A percentile compares a stretch with the other conserved stretches of the same genome.
phyloP scores from a whole-genome alignment of 768 basidiomycete genomes.

The Boletus pseudo-olivaceus region DNA sequence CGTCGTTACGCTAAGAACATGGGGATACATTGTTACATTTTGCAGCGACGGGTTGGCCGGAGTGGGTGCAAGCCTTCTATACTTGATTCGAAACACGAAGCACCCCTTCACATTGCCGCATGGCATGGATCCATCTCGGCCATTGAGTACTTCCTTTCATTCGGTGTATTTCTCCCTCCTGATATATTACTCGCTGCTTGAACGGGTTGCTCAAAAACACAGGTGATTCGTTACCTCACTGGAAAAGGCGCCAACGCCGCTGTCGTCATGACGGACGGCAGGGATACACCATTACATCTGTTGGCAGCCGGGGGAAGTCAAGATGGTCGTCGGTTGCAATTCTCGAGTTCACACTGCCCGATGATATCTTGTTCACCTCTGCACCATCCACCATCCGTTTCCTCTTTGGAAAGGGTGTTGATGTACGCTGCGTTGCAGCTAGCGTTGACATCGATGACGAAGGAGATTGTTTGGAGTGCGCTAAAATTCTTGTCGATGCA shows the following conservation, averaged over 20 bases:
- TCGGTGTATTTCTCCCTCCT: not conserved
- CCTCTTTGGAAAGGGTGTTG: not conserved
- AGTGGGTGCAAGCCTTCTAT: not conserved
- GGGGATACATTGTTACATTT: not conserved
- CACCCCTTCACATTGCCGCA: not conserved
- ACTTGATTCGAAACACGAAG: not conserved
- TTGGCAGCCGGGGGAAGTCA: fast-evolving
- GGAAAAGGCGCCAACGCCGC: not conserved
- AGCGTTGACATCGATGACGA: too few relatives aligned
- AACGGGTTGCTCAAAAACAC: too few relatives aligned
- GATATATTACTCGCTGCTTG: not conserved
- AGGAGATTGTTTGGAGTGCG: not conserved
- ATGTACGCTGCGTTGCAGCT: not conserved
- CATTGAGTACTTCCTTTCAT: not conserved
- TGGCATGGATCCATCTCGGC: not conserved
- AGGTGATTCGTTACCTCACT: not conserved
- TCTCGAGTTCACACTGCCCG: not conserved
- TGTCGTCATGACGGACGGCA: not conserved
- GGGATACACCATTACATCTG: not conserved
- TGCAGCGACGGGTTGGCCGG: fast-evolving
- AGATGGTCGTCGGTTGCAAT: not conserved
- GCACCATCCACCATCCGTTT: not conserved
- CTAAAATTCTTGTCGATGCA: not conserved
- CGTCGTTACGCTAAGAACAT: too few relatives aligned
- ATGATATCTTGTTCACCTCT: not conserved